A percentile compares a stretch with the other conserved stretches of the same genome.
phyloP scores from a whole-genome alignment of 768 basidiomycete genomes.

The Phanerochaete sordida region DNA sequence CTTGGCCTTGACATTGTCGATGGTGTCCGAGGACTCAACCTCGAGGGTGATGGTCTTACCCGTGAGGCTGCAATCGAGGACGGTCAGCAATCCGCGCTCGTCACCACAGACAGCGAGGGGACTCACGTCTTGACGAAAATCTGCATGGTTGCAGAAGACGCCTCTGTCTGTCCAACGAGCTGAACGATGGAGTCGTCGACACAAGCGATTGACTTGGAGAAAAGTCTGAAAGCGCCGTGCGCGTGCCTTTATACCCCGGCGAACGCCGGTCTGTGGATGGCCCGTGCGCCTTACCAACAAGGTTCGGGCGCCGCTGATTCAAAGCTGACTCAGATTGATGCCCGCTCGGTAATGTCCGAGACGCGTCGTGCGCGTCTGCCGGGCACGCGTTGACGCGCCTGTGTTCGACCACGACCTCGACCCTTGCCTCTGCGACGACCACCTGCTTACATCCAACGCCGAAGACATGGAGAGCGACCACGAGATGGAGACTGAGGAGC shows the following conservation, averaged over 20 bases:
- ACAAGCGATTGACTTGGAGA: constrained; percentile 56
- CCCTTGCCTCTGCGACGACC: background rate
- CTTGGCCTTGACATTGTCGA: constrained; percentile 97
- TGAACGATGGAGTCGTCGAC: constrained; percentile 93
- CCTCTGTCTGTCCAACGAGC: constrained; percentile 86
- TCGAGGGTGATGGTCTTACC: constrained; percentile 99
- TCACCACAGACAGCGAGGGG: background rate
- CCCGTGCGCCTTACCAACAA: constrained; percentile 36
- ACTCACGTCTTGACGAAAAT: constrained; percentile 96
- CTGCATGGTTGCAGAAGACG: constrained; percentile 80
- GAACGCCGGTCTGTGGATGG: constrained; percentile 33
- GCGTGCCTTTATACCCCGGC: constrained; percentile 14
- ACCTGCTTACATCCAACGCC: background rate
- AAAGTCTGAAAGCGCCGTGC: constrained; percentile 16
- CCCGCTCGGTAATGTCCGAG: constrained; percentile 15
- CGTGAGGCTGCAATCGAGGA: constrained; percentile 72
- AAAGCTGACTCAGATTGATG: constrained; percentile 8
- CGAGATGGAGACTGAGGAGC: constrained; percentile 49
- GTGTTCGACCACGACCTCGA: constrained; percentile 8
- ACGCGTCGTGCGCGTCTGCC: constrained; percentile 18
- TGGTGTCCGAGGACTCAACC: constrained; percentile 95
- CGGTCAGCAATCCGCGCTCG: constrained; percentile 9
- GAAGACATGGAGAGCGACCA: constrained; percentile 54
- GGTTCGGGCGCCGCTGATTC: constrained; percentile 20
- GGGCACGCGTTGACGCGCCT: constrained; percentile 16